Conservation (phyloP, 2,329 filamentous ascomycete species). For the Trichoderma brevicompactum region DNA sequence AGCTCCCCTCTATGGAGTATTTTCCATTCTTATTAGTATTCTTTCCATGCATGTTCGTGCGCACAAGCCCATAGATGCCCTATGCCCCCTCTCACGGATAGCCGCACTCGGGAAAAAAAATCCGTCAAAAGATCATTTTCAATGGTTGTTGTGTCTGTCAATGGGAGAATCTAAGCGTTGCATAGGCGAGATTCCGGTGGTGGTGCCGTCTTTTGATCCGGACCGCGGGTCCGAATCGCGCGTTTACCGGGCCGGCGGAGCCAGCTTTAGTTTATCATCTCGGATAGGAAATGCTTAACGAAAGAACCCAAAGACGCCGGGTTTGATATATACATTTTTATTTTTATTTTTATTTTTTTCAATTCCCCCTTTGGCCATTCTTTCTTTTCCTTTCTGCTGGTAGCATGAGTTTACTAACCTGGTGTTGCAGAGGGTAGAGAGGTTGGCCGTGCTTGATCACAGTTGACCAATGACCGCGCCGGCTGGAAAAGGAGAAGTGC, state of each 20-base stretch:
- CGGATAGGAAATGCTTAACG: not conserved
- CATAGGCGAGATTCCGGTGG: not conserved
- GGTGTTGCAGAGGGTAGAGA: too few relatives aligned
- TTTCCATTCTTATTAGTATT: slow-evolving; percentile 15
- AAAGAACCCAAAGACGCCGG: not conserved
- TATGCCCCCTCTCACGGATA: not conserved
- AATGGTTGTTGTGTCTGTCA: not conserved
- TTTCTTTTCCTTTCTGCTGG: not conserved
- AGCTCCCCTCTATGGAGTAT: not conserved
- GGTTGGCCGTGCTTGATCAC: too few relatives aligned
- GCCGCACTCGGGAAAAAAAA: not conserved
- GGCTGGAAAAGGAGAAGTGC: too few relatives aligned
- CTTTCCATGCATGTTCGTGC: not conserved
- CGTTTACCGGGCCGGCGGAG: slow-evolving; percentile 1
- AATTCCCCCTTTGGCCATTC: too few relatives aligned
- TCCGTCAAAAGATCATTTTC: not conserved
- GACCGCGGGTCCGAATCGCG: not conserved
- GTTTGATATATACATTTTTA: not conserved
- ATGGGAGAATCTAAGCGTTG: not conserved
- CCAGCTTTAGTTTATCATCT: not conserved
- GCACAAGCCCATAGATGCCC: not conserved
- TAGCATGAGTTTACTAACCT: too few relatives aligned
- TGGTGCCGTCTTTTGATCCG: not conserved
- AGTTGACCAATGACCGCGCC: too few relatives aligned
- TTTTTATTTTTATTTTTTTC: not conserved